These are phyloP conservation scores for Microstegium vimineum DNA, from an alignment of 176 grass and related monocot species.

Conservation along the genomic window DNA sequence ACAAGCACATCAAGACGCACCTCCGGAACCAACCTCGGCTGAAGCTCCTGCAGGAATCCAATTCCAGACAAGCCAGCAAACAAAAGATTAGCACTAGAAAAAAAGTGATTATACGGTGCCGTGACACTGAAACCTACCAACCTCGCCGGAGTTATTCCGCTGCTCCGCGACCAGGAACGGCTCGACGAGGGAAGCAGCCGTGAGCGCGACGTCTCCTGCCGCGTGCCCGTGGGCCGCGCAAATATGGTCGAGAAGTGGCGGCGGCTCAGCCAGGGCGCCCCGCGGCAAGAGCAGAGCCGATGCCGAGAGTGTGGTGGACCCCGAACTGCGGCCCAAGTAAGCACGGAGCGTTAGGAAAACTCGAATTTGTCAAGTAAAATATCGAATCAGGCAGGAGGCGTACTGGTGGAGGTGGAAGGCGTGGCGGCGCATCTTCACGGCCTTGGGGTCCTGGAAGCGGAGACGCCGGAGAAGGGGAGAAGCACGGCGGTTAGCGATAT, in stretches of 20 bases:
- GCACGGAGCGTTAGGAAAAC: neutral
- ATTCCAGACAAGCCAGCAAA: conserved; percentile 15
- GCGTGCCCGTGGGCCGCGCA: conserved; percentile 39
- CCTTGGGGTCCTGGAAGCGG: conserved; percentile 74
- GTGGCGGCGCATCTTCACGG: conserved; percentile 82
- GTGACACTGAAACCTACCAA: conserved; percentile 20
- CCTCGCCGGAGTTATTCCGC: conserved; percentile 50
- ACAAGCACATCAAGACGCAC: conserved; percentile 67
- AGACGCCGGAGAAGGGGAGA: neutral
- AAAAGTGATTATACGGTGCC: neutral
- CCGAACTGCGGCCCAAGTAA: conserved; percentile 51
- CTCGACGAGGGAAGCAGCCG: conserved; percentile 58
- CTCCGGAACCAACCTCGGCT: conserved; percentile 55
- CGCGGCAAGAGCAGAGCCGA: conserved; percentile 70
- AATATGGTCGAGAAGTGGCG: conserved; percentile 35
- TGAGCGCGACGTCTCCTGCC: conserved; percentile 57
- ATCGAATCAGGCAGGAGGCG: neutral
- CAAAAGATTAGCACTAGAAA: conserved; percentile 14
- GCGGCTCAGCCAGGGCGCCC: conserved; percentile 40
- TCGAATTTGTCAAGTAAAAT: neutral
- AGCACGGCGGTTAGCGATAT: conserved; percentile 17
- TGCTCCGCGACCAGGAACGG: conserved; percentile 70
- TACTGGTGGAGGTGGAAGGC: conserved; percentile 91
- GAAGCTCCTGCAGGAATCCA: conserved; percentile 41
- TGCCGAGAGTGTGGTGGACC: conserved; percentile 76